phyloP scores from a whole-genome alignment of 108 stramenopile genomes.

The Mediolabrus comicus region DNA sequence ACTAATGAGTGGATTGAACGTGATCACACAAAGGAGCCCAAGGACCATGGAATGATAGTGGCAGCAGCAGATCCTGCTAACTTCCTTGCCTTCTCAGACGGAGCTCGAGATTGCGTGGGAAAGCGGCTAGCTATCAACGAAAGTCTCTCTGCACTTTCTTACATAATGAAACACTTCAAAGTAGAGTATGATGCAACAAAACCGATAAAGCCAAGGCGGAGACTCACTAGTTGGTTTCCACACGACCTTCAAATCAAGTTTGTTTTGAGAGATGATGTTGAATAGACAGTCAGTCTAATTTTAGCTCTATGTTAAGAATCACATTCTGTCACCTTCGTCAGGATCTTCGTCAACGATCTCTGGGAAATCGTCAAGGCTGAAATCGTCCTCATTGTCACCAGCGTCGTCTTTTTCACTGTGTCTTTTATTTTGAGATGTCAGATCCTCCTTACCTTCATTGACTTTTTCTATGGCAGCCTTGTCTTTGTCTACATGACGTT shows the following conservation, averaged over 20 bases:
- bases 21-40: background rate
- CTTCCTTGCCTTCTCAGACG: background rate
- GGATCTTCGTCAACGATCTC: constrained; percentile 46
- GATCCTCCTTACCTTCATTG: background rate
- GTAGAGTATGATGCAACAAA: background rate
- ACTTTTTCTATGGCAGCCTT: background rate
- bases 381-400: constrained; percentile 16
- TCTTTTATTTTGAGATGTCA: background rate
- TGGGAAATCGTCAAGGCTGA: constrained; percentile 42
- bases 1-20: background rate
- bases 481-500: background rate
- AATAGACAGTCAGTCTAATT: background rate
- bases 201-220: background rate
- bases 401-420: background rate
- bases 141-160: background rate
- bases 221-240: background rate
- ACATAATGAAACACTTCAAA: background rate
- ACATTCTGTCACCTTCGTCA: constrained; percentile 44
- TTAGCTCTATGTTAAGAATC: background rate
- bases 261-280: background rate
- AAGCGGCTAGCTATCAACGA: background rate
- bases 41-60: background rate
- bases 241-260: background rate
- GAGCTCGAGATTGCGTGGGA: background rate
- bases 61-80: background rate